Evolutionary conservation across 2,329 filamentous ascomycete genomes (phyloP).

Genomic region (Pyrenochaeta sp.): DNA sequence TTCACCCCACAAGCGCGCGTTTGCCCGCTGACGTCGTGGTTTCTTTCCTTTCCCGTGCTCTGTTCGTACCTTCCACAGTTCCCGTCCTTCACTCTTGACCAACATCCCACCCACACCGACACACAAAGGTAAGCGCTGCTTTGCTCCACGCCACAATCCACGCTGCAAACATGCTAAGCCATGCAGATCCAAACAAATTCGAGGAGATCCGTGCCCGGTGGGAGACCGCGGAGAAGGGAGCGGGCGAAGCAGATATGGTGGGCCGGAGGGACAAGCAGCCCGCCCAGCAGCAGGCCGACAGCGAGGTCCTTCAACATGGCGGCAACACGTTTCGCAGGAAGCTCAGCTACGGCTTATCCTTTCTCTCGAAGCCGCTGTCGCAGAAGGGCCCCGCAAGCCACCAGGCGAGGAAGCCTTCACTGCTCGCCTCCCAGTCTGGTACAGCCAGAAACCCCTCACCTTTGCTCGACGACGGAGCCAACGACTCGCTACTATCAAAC

Average conservation of each 20-base stretch:
- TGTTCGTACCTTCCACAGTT: constrained; percentile 27
- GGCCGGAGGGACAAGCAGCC: constrained; percentile 33
- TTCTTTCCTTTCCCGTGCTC: constrained; percentile 8
- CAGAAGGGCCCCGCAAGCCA: constrained; percentile 33
- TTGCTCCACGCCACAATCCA: constrained; percentile 12
- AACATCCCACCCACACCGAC: constrained; percentile 10
- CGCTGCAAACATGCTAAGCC: constrained; percentile 42
- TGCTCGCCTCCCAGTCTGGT: constrained; percentile 14
- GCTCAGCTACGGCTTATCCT: constrained; percentile 42
- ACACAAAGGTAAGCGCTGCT: constrained; percentile 23
- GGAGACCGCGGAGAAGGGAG: constrained; percentile 33
- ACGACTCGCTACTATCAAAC: constrained; percentile 13
- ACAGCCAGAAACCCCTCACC: no score
- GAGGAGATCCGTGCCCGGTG: constrained; percentile 42
- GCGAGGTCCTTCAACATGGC: constrained; percentile 14
- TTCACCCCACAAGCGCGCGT: no score
- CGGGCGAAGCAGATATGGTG: constrained; percentile 28
- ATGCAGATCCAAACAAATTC: constrained; percentile 42
- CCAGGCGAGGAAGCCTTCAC: constrained; percentile 12
- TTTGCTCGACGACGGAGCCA: constrained; percentile 13
- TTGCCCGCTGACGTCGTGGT: constrained; percentile 14
- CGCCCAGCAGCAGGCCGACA: constrained; percentile 14
- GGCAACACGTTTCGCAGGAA: constrained; percentile 41
- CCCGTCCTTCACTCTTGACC: constrained; percentile 12
- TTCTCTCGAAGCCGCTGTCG: constrained; percentile 41